phyloP scores from a whole-genome alignment of 83 land plant genomes.

The Picea abies region DNA sequence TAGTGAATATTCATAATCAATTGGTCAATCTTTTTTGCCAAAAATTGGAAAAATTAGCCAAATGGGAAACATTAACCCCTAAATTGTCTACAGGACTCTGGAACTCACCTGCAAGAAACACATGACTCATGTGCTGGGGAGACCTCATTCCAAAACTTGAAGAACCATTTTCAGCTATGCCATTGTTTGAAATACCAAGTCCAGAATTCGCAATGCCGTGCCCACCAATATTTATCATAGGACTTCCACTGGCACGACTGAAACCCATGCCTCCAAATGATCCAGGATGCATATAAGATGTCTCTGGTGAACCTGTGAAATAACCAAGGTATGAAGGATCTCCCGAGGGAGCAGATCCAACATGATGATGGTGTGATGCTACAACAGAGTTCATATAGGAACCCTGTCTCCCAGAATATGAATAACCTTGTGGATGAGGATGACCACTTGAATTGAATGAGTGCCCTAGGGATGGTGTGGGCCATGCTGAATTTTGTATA shows the following conservation, averaged over 20 bases:
- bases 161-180: slow-evolving; percentile 51
- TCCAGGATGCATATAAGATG: slow-evolving; percentile 41
- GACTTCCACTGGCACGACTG: slow-evolving; percentile 34
- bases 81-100: background rate
- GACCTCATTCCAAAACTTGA: slow-evolving; percentile 62
- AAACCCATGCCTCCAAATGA: slow-evolving; percentile 39
- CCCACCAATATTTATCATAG: slow-evolving; percentile 42
- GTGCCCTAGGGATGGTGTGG: slow-evolving; percentile 32
- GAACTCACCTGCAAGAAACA: slow-evolving; percentile 32
- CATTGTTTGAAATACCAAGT: slow-evolving; percentile 41
- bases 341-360: slow-evolving; percentile 81
- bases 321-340: slow-evolving; percentile 59
- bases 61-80: too few species aligned
- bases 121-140: slow-evolving; percentile 53
- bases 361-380: slow-evolving; percentile 43
- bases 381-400: slow-evolving; percentile 41
- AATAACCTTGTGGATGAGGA: slow-evolving; percentile 26
- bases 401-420: slow-evolving; percentile 34
- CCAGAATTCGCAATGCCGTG: slow-evolving; percentile 36
- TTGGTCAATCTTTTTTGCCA: too few species aligned
- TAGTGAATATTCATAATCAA: too few species aligned
- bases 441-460: slow-evolving; percentile 38
- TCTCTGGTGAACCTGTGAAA: slow-evolving; percentile 57
- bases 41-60: too few species aligned
- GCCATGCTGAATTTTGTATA: slow-evolving; percentile 40